Conservation (phyloP, 345 rosid species). For the Nasturtium officinale region DNA sequence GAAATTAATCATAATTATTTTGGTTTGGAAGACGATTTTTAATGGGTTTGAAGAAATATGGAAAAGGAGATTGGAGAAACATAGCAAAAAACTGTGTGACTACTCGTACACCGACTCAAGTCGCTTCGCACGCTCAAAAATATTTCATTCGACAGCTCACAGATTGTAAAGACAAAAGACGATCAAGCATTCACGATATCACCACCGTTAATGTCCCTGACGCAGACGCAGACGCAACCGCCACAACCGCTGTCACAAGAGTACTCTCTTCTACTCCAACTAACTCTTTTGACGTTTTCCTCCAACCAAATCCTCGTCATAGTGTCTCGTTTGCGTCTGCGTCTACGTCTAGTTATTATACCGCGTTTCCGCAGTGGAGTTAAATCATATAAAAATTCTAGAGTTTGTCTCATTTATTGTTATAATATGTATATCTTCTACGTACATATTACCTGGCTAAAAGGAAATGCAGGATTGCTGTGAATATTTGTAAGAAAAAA, state of each 20-base stretch:
- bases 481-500: conserved; percentile 32
- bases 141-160: conserved; percentile 93
- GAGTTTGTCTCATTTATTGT: conserved; percentile 1
- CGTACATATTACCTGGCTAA: conserved; percentile 22
- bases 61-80: conserved; percentile 98
- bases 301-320: conserved; percentile 25
- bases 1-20: background rate
- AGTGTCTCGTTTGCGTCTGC: conserved; percentile 35
- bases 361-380: conserved; percentile 32
- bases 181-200: conserved; percentile 98
- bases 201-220: conserved; percentile 77
- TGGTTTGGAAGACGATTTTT: conserved; percentile 62
- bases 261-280: conserved; percentile 17
- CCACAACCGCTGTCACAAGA: conserved; percentile 30
- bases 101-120: conserved; percentile 90
- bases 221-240: conserved; percentile 36
- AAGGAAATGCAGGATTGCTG: conserved; percentile 16
- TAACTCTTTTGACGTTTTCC: conserved; percentile 26
- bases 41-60: conserved; percentile 91
- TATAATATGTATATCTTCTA: conserved; percentile 1
- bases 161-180: conserved; percentile 88
- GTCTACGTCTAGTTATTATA: conserved; percentile 26
- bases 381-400: conserved; percentile 8
- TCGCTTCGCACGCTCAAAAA: conserved; percentile 97
- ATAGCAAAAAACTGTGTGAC: conserved; percentile 80